Base-by-base conservation (phyloP, 2,329 filamentous ascomycete species). In the Coniochaeta hoffmannii region DNA sequence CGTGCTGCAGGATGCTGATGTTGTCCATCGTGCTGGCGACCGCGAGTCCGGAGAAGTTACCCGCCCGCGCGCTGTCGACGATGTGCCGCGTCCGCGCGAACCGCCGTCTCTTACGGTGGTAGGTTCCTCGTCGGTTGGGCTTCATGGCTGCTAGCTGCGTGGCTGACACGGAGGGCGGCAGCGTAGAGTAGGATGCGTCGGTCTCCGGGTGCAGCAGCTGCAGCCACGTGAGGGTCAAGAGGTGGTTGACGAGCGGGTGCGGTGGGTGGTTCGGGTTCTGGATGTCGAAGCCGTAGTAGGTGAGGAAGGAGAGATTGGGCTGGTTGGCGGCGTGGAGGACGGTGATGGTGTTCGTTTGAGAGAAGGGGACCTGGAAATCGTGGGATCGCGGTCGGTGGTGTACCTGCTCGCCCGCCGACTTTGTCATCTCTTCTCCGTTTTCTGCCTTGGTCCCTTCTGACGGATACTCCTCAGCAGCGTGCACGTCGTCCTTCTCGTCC, bases 161-260 rank as follows among this genome's bases (percentile, higher is more conserved):
- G 0, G 84, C 75, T 0, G 83, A 64, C 1, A 86, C 75, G 0
- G 73, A 67, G 0, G 82, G 76, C 0, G 90, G 87, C 54, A 86
- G 80, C 26, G 81, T 79, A 31, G 76, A 71, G 71, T 96, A 96
- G 4, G 87, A 83, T 1, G 81, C 79, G 69, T 97, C 94, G 30
- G 83, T 75, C 34, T 82, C 73, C 0, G 94, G 94, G 24, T 88
- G 80, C 15, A 97, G 74, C 5, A 99, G 82, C 71, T 97, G 93
- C 2, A 99, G 81, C 92, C 93, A 99, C 28, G 90, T 93, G 30
- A 97, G 76, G 5, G 87, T 83, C 64, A 93, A 87, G 53, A 99
- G 82, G 67, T 94, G 87, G 15, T 82, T 86, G 69, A 87, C 81
- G 11, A 99, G 82, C 0, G 94, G 93, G 67, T 97, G 94, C 24